Percentiles rank a stretch among this genome's conserved stretches.
Conservation (phyloP, 805 yeast genomes). For the Kodamaea neixiangensis region DNA sequence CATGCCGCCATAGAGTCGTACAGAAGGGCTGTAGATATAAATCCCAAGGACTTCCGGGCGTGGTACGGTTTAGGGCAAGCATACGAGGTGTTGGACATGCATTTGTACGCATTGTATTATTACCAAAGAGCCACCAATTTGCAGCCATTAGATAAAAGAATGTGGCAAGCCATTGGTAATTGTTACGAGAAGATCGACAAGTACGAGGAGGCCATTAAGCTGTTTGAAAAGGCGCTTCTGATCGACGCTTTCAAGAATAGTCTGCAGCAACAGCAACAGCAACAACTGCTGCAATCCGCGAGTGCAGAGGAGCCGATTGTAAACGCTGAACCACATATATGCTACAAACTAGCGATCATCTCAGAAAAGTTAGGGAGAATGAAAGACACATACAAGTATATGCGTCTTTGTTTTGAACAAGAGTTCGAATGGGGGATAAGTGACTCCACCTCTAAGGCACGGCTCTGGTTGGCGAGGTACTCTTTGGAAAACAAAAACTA, state of each 20-base stretch:
- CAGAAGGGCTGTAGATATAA: conserved; percentile 88
- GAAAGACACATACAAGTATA: conserved; percentile 57
- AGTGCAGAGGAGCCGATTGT: conserved; percentile 36
- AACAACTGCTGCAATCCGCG: conserved; percentile 17
- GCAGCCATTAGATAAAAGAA: conserved; percentile 85
- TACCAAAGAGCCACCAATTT: conserved; percentile 88
- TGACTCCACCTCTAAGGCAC: conserved; percentile 76
- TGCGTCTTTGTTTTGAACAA: conserved; percentile 68
- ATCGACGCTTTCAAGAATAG: conserved; percentile 34
- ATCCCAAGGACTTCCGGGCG: conserved; percentile 86
- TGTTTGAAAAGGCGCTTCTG: conserved; percentile 74
- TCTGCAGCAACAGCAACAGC: conserved; percentile 2
- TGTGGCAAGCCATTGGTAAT: conserved; percentile 95
- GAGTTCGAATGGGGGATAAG: conserved; percentile 65
- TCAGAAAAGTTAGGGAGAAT: conserved; percentile 57
- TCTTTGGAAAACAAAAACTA: conserved; percentile 60
- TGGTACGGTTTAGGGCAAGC: conserved; percentile 99
- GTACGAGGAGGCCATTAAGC: conserved; percentile 69
- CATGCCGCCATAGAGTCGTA: conserved; percentile 98
- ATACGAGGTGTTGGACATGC: conserved; percentile 95
- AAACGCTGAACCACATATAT: conserved; percentile 46
- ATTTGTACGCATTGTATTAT: conserved; percentile 85
- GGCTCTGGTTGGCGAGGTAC: conserved; percentile 80
- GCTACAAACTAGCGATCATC: conserved; percentile 68
- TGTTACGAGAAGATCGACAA: conserved; percentile 82